Evolutionary conservation across 257 asterid species (phyloP), one percentile per base, ranked within the genome.

Genomic region (Fraxinus cuspidata): DNA sequence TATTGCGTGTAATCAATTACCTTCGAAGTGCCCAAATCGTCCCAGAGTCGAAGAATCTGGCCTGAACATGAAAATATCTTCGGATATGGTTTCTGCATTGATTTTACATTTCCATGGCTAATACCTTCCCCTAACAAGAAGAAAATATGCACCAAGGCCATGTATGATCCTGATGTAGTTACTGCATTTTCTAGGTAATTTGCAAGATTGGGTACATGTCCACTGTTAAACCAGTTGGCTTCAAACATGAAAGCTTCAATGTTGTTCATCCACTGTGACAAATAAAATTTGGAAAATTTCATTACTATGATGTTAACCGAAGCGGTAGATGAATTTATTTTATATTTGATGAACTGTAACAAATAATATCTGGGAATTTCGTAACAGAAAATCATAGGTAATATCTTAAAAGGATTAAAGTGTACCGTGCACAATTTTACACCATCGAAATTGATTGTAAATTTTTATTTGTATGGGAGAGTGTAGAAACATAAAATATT

Each of bases 131-230:
- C 84, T 40, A 80, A 60, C 28, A 75, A 77, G 73, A 80, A 80
- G 74, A 80, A 80, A n/a, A 70, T 74, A 56, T 75, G 84, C 23
- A 80, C 80, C 40, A 80, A 75, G 21, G 84, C 84, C 84, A 80
- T 80, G 73, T 75, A 80, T 28, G 84, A 64, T 3, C 83, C 83
- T 40, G 83, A 72, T 3, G 84, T 79, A 5, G 69, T 76, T 3
- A 60, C 80, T 44, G 80, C 84, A 70, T 80, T 80, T 75, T 63
- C 68, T 1, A 70, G 9, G 5, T 80, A 75, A 44, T 80, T 80
- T 70, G 71, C 80, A 12, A 63, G 53, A 18, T 60, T 9, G 18
- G 80, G 77, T 60, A 8, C 56, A 8, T 70, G 47, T 70, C 84
- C 77, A 58, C 44, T 60, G 74, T 27, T 70, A 65, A 80, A 60